phyloP scores from a whole-genome alignment of 495 filamentous ascomycete species.

The Annulohypoxylon stygium region DNA sequence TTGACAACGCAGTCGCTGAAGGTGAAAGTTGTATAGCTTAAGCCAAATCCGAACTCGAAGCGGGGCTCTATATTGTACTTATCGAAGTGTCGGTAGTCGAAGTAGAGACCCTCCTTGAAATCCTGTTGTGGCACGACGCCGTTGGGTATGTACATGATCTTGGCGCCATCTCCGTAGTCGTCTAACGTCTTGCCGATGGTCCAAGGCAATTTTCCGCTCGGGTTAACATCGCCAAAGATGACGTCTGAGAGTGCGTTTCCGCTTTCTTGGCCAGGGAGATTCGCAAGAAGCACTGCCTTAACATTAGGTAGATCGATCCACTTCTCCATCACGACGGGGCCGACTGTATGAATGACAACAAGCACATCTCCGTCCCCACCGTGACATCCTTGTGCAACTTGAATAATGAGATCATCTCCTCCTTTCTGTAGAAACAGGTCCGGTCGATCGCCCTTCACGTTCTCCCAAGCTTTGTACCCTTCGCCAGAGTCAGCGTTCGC shows the following conservation, averaged over 20 bases:
- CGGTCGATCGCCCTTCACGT: constrained; percentile 84
- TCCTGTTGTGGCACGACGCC: constrained; percentile 83
- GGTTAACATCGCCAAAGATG: constrained; percentile 86
- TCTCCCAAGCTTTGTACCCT: constrained; percentile 71
- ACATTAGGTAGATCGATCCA: constrained; percentile 86
- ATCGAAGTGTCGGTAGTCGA: constrained; percentile 95
- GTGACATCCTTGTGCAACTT: constrained; percentile 79
- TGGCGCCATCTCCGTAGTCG: constrained; percentile 85
- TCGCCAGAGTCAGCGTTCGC: constrained; percentile 74
- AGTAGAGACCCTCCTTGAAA: constrained; percentile 84
- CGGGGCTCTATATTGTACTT: constrained; percentile 73
- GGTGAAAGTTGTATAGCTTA: constrained; percentile 86
- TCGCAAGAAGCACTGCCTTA: constrained; percentile 85
- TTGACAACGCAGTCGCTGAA: constrained; percentile 70
- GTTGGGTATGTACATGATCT: constrained; percentile 81
- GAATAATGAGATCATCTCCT: constrained; percentile 77
- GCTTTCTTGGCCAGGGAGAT: constrained; percentile 91
- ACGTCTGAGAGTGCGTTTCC: constrained; percentile 88
- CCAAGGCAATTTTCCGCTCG: constrained; percentile 88
- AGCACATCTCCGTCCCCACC: constrained; percentile 75
- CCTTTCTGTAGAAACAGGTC: constrained; percentile 82
- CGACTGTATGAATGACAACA: constrained; percentile 91
- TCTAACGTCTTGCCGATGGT: constrained; percentile 84
- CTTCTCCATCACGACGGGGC: constrained; percentile 84
- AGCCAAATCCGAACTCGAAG: constrained; percentile 83